Evolutionary conservation across 257 asterid genomes (phyloP).

Genomic region (Scutellaria minor): DNA sequence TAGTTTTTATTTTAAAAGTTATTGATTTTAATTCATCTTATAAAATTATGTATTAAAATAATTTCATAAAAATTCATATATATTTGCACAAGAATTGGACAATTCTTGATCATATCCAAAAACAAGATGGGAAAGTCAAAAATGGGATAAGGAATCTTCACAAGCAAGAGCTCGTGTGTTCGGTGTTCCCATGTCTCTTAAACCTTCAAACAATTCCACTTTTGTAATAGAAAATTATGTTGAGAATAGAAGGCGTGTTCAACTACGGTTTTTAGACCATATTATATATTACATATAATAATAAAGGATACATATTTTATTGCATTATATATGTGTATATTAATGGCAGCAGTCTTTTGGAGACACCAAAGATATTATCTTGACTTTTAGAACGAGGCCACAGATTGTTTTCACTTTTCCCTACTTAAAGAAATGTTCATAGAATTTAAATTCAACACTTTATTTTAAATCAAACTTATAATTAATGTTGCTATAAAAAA

Average conservation of each 20-base stretch:
- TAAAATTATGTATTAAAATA: too few relatives aligned
- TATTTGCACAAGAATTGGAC: conserved; percentile 32
- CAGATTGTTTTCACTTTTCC: not conserved
- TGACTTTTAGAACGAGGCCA: conserved; percentile 27
- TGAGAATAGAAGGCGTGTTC: conserved; percentile 30
- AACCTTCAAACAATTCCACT: conserved; percentile 18
- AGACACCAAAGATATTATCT: conserved; percentile 22
- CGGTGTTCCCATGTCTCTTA: conserved; percentile 1
- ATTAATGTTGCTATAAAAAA: not conserved
- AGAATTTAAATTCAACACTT: not conserved
- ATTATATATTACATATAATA: not conserved
- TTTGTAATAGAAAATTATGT: not conserved
- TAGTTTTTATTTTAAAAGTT: too few relatives aligned
- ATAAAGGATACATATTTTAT: not conserved
- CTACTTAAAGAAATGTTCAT: not conserved
- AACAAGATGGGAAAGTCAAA: conserved; percentile 30
- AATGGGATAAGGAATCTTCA: conserved; percentile 12
- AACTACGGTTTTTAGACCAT: conserved; percentile 1
- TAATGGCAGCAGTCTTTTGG: conserved; percentile 30
- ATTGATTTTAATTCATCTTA: too few relatives aligned
- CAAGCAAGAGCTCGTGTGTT: conserved; percentile 16
- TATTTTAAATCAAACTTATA: conserved; percentile 11
- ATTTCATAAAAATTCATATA: too few relatives aligned
- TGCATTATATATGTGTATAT: not conserved
- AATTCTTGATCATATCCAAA: conserved; percentile 35